Conservation (phyloP, 805 yeast species). For the Suhomyces pyralidae region DNA sequence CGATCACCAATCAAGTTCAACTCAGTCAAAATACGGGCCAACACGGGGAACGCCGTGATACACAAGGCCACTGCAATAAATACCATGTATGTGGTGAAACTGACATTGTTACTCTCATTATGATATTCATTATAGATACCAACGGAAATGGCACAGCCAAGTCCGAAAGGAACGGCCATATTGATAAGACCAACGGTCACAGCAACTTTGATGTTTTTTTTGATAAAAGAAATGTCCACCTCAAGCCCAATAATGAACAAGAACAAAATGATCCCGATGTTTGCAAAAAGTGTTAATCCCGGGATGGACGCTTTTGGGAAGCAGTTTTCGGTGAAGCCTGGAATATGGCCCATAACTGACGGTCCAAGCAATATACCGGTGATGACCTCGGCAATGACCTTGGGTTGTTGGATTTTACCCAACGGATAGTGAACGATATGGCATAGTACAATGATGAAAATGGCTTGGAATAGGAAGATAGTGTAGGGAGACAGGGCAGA, state of each 20-base stretch:
- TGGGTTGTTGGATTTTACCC: slow-evolving; percentile 64
- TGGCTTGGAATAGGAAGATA: slow-evolving; percentile 65
- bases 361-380: slow-evolving; percentile 78
- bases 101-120: slow-evolving; percentile 22
- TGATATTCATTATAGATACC: slow-evolving; percentile 63
- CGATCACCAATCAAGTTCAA: slow-evolving; percentile 66
- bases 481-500: slow-evolving; percentile 59
- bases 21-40: slow-evolving; percentile 76
- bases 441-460: slow-evolving; percentile 57
- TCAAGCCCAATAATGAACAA: slow-evolving; percentile 77
- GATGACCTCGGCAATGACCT: slow-evolving; percentile 78
- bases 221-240: slow-evolving; percentile 66
- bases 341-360: slow-evolving; percentile 68
- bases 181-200: slow-evolving; percentile 65
- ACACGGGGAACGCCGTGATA: slow-evolving; percentile 82
- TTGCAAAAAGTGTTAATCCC: slow-evolving; percentile 65
- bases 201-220: slow-evolving; percentile 59
- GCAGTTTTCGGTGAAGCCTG: slow-evolving; percentile 59
- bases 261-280: slow-evolving; percentile 70
- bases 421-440: slow-evolving; percentile 61
- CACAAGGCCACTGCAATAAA: slow-evolving; percentile 82
- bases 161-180: slow-evolving; percentile 76
- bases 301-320: slow-evolving; percentile 65
- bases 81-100: slow-evolving; percentile 73
- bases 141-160: slow-evolving; percentile 68